Conservation (phyloP, 805 yeast species). For the Metschnikowia lochheadii region DNA sequence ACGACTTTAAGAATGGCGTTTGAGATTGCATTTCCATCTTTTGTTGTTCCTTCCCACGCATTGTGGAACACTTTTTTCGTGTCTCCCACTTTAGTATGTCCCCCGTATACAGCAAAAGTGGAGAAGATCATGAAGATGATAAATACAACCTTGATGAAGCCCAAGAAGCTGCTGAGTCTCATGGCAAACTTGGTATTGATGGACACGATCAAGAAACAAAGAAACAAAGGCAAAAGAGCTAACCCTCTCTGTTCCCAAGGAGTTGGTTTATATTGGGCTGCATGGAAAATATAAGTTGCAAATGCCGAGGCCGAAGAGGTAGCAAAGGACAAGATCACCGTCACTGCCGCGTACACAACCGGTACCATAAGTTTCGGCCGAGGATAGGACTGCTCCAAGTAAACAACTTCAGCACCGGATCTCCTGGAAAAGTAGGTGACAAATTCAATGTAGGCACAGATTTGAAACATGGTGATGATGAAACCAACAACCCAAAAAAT, state of each 20-base stretch:
- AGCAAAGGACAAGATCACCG: constrained; percentile 32
- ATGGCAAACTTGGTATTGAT: constrained; percentile 27
- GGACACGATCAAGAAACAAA: constrained; percentile 21
- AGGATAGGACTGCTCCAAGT: constrained; percentile 37
- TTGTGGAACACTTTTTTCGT: constrained; percentile 33
- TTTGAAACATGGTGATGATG: constrained; percentile 34
- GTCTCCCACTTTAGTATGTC: constrained; percentile 30
- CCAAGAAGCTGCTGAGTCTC: constrained; percentile 29
- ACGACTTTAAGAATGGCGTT: constrained; percentile 42
- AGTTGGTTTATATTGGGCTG: constrained; percentile 26
- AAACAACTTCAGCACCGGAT: constrained; percentile 38
- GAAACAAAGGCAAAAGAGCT: constrained; percentile 29
- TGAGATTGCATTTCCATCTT: constrained; percentile 39
- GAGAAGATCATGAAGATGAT: constrained; percentile 30
- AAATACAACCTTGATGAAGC: constrained; percentile 33
- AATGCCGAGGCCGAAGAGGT: constrained; percentile 37
- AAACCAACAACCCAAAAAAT: constrained; percentile 43
- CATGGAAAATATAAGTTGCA: constrained; percentile 30
- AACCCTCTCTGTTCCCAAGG: constrained; percentile 37
- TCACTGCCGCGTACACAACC: constrained; percentile 36
- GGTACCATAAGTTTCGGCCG: constrained; percentile 33
- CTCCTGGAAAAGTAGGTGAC: constrained; percentile 35
- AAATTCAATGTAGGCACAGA: constrained; percentile 39
- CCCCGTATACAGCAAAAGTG: constrained; percentile 36
- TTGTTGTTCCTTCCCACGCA: constrained; percentile 39